phyloP scores from a whole-genome alignment of 805 yeast genomes.

The Metschnikowia drakensbergensis region DNA sequence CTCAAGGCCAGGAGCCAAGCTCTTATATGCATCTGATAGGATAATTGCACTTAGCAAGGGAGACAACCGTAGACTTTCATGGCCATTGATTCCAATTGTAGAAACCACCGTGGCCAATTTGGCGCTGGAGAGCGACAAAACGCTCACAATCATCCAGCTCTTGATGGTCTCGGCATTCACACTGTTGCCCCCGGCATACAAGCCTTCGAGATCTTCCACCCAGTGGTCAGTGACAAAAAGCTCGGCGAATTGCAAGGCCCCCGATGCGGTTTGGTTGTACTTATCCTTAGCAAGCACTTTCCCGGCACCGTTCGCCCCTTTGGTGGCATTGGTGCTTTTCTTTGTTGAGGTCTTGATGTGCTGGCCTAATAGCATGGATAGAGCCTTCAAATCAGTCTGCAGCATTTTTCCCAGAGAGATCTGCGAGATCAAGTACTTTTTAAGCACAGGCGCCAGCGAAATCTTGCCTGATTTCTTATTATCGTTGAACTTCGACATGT shows the following conservation, averaged over 20 bases:
- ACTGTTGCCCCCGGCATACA: conserved; percentile 57
- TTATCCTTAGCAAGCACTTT: conserved; percentile 24
- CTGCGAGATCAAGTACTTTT: conserved; percentile 47
- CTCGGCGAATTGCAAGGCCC: conserved; percentile 44
- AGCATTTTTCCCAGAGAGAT: conserved; percentile 48
- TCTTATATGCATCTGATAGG: conserved; percentile 44
- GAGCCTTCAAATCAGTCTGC: conserved; percentile 40
- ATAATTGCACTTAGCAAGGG: conserved; percentile 58
- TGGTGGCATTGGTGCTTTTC: conserved; percentile 17
- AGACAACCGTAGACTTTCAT: conserved; percentile 40
- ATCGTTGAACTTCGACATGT: conserved; percentile 45
- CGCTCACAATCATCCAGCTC: conserved; percentile 49
- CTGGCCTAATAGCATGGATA: conserved; percentile 48
- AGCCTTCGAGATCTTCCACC: conserved; percentile 55
- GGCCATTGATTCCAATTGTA: conserved; percentile 40
- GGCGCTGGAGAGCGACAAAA: conserved; percentile 45
- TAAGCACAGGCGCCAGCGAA: conserved; percentile 44
- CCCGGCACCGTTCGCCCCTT: conserved; percentile 15
- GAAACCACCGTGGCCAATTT: conserved; percentile 41
- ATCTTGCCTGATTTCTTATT: conserved; percentile 48
- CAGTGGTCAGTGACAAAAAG: conserved; percentile 52
- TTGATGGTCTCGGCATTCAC: conserved; percentile 43
- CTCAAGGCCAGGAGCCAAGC: conserved; percentile 48
- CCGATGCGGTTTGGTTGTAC: conserved; percentile 13
- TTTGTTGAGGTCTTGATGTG: conserved; percentile 18